Percentiles rank a stretch among this genome's conserved stretches.
Conservation (phyloP, 768 basidiomycete genomes). For the Leccinum fibrillosum region DNA sequence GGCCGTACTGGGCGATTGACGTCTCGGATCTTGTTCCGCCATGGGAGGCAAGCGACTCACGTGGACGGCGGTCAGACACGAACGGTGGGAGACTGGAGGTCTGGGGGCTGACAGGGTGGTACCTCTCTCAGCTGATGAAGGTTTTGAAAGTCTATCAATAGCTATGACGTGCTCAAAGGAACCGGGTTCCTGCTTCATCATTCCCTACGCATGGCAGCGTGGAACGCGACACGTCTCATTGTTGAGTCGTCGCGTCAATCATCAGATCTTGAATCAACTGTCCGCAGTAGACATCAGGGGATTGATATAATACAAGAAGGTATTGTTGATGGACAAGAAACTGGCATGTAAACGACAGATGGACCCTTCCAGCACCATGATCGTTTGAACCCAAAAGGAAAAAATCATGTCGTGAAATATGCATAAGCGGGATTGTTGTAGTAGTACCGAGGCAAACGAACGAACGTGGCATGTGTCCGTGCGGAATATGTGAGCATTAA, state of each 20-base stretch:
- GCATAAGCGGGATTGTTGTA: slow-evolving; percentile 17
- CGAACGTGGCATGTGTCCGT: slow-evolving; percentile 12
- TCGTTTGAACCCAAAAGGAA: slow-evolving; percentile 14
- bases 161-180: not conserved
- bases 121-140: slow-evolving; percentile 62
- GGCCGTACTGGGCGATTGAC: slow-evolving; percentile 64
- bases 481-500: slow-evolving; percentile 27
- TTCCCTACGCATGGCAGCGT: slow-evolving; percentile 19
- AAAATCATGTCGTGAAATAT: slow-evolving; percentile 10
- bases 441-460: slow-evolving; percentile 8
- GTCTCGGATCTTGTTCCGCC: slow-evolving; percentile 54
- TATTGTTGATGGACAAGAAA: slow-evolving; percentile 17
- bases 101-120: slow-evolving; percentile 84
- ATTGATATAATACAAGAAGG: slow-evolving; percentile 24
- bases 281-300: slow-evolving; percentile 8
- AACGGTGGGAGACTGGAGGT: slow-evolving; percentile 57
- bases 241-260: not conserved
- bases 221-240: not conserved
- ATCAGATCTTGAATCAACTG: not conserved
- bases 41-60: slow-evolving; percentile 32
- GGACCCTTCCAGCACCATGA: slow-evolving; percentile 9
- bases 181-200: too few species aligned
- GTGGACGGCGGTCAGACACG: slow-evolving; percentile 37
- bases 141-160: slow-evolving; percentile 47
- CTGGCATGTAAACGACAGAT: slow-evolving; percentile 16